Percentiles rank a stretch among this genome's conserved stretches.
Conservation (phyloP, 495 filamentous ascomycete species). For the Neurospora sublineolata region DNA sequence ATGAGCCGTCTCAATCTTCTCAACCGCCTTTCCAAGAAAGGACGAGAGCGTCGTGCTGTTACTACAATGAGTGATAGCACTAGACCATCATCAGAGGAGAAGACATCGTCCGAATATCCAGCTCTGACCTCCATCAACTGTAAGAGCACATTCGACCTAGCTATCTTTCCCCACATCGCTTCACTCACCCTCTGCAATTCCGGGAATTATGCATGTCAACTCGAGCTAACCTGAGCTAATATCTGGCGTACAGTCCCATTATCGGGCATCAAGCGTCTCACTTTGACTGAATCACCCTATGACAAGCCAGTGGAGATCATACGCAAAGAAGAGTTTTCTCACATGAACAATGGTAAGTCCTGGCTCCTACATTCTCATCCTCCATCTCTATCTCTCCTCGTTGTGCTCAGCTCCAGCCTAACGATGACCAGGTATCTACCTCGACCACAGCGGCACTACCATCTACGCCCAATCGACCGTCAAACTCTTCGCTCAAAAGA, state of each 20-base stretch:
- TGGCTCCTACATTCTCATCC: neutral
- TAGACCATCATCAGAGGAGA: neutral
- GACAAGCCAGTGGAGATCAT: slow-evolving; percentile 28
- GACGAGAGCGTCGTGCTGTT: neutral
- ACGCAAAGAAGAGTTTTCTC: slow-evolving; percentile 34
- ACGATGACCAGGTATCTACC: slow-evolving; percentile 39
- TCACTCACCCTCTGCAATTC: neutral
- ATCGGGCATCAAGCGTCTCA: neutral
- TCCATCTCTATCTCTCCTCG: neutral
- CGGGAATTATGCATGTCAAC: neutral
- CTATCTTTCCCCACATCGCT: neutral
- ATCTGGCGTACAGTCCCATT: neutral
- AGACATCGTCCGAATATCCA: slow-evolving; percentile 1
- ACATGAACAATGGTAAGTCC: slow-evolving; percentile 34
- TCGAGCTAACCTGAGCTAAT: neutral
- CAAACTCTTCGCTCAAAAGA: slow-evolving; percentile 43
- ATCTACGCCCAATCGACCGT: slow-evolving; percentile 55
- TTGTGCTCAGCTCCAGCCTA: neutral
- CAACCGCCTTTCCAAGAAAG: slow-evolving; percentile 6
- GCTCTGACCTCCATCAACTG: slow-evolving; percentile 9
- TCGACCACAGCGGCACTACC: slow-evolving; percentile 69
- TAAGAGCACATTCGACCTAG: neutral
- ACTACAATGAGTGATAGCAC: neutral
- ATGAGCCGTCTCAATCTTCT: slow-evolving; percentile 8
- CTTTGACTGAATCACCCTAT: slow-evolving; percentile 11